phyloP scores from a whole-genome alignment of 768 basidiomycete species.

The Mycena olivaceomarginata region DNA sequence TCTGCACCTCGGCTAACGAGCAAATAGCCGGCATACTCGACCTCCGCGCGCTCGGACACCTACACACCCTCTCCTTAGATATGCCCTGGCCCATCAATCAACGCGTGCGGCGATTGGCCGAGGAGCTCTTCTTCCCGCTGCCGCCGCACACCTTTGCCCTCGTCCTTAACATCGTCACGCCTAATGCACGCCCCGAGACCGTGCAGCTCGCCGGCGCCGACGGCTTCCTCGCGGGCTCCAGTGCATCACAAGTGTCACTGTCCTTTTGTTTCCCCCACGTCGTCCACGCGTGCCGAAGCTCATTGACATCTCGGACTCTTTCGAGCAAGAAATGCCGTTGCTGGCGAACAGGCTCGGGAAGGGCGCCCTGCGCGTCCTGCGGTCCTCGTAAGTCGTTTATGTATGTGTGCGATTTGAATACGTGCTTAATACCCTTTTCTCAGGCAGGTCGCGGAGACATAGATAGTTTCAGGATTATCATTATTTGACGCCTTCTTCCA shows the following conservation, averaged over 20 bases:
- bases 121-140: neutral
- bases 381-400: neutral
- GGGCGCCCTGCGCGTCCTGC: neutral
- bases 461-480: too few relatives aligned
- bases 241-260: neutral
- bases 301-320: neutral
- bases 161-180: neutral
- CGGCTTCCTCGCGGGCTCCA: neutral
- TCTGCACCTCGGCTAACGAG: neutral
- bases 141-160: neutral
- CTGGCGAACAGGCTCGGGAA: neutral
- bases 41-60: neutral
- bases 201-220: neutral
- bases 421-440: too few relatives aligned
- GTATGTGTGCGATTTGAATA: neutral
- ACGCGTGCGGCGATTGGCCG: neutral
- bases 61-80: neutral
- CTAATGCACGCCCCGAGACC: neutral
- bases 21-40: neutral
- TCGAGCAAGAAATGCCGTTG: neutral
- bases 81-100: neutral
- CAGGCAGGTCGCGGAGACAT: too few relatives aligned
- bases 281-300: neutral
- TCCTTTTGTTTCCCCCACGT: neutral
- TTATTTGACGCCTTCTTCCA: too few relatives aligned